These are phyloP conservation scores for Seiridium cupressi DNA, from an alignment of 2,329 filamentous ascomycete genomes.

Conservation along the genomic window DNA sequence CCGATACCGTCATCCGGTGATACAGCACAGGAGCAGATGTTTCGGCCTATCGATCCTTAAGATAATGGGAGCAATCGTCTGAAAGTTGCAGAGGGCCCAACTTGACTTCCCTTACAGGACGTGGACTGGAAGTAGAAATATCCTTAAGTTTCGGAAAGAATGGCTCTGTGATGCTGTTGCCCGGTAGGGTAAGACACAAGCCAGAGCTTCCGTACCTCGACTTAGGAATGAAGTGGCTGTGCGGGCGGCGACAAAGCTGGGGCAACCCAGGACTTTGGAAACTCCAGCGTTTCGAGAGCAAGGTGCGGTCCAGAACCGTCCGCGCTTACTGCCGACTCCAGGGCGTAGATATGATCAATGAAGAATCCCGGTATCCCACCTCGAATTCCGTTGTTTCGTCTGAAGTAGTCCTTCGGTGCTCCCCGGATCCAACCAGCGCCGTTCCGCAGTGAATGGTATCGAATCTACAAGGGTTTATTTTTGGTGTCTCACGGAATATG, in stretches of 20 bases:
- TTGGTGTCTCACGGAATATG: no score
- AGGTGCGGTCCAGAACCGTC: neutral
- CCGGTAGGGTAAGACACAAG: neutral
- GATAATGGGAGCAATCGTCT: no score
- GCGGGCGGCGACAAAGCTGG: neutral
- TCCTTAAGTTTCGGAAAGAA: neutral
- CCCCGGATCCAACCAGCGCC: neutral
- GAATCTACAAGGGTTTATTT: no score
- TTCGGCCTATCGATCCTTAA: neutral
- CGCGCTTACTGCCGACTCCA: neutral
- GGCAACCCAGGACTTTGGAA: neutral
- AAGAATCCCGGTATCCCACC: neutral
- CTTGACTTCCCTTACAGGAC: no score
- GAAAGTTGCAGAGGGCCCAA: no score
- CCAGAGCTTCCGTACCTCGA: neutral
- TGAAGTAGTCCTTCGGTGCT: neutral
- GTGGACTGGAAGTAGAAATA: no score
- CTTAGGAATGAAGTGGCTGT: neutral
- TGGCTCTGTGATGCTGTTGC: neutral
- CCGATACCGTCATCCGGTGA: neutral
- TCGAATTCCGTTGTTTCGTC: neutral
- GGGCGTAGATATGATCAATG: neutral
- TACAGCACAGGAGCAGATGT: neutral
- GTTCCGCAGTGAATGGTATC: neutral
- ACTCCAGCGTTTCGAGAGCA: slow-evolving; percentile 1